Conservation (phyloP, 78 protist genomes). For the Emiliania huxleyi region DNA sequence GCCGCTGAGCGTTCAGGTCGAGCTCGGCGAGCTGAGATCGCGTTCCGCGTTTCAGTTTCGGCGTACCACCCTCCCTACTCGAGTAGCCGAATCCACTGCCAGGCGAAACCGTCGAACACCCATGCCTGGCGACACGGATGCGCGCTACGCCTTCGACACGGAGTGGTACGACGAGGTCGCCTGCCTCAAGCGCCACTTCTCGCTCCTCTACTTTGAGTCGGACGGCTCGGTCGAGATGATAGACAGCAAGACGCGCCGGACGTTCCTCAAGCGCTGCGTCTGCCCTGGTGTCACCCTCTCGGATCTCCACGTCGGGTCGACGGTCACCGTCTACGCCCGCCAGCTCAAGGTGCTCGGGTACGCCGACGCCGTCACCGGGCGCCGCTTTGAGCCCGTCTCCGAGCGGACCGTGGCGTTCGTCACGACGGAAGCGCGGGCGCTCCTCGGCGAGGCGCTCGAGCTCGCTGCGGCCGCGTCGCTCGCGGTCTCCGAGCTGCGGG, state of each 20-base stretch:
- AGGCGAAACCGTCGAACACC: no score
- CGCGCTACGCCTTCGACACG: conserved; percentile 51
- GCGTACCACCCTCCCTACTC: no score
- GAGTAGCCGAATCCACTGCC: no score
- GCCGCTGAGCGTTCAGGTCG: no score
- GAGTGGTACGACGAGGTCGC: conserved; percentile 61
- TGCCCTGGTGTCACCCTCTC: conserved; percentile 34
- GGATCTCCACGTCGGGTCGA: conserved; percentile 56
- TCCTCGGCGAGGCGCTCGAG: not conserved
- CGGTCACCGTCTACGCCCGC: conserved; percentile 58
- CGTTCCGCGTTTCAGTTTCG: no score
- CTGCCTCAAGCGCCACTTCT: conserved; percentile 46
- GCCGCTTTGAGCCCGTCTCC: not conserved
- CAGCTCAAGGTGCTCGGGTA: conserved; percentile 55
- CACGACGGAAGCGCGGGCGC: not conserved
- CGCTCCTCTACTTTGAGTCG: conserved; percentile 45
- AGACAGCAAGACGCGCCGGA: conserved; percentile 55
- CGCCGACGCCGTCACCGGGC: conserved; percentile 59
- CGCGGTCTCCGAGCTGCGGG: not conserved
- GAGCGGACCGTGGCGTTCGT: not conserved
- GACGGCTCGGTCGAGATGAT: conserved; percentile 74
- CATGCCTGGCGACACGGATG: not conserved
- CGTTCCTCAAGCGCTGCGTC: conserved; percentile 63
- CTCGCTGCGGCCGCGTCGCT: not conserved
- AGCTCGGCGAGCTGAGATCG: no score